Evolutionary conservation across 2,329 filamentous ascomycete genomes (phyloP), one percentile per base, ranked within the genome.

Genomic region (Paecilomyces variotii): DNA sequence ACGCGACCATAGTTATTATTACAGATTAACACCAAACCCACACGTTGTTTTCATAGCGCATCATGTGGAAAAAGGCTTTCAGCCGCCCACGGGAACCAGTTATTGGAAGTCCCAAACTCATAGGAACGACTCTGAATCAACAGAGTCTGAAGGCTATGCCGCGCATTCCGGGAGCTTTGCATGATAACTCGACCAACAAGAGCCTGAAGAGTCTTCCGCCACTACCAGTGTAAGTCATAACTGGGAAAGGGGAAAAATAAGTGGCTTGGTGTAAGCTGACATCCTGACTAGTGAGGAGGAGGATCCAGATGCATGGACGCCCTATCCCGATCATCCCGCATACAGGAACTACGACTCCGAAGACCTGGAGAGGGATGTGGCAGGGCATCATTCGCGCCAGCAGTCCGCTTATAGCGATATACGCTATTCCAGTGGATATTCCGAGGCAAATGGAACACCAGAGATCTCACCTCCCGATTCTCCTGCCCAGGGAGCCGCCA

Each of bases 321-420:
- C 5, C 87, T 86, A 32, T 87, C 87, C 14, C 64, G 85, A 53
- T 87, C 88, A 69, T 84, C 85, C 24, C 63, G 53, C 80, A 19
- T 45, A 45, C n/a, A 45, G 19, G 39, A 45, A 45, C 2, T 45
- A 45, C 39, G 39, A 45, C n/a, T 45, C 39, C 19, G 39, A 45
- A 14, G 39, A 19, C n/a, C 1, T 45, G 39, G 39, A 45, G 2
- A 4, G 9, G 39, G 83, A 68, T 79, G 77, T 52, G 63, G 14
- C 34, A 26, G 34, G 12, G 24, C 26, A 25, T 56, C 9, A 45
- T 45, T 45, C 39, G 39, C 73, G 65, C 57, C 58, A 24, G 26
- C 57, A 49, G 12, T 32, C 55, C 11, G 19, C 6, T 39, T 32
- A 54, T 11, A 35, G 50, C 27, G 53, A 52, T 53, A 11, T 54